Base-by-base conservation (phyloP, 176 grass and related monocot species). In the Triticum monococcum region DNA sequence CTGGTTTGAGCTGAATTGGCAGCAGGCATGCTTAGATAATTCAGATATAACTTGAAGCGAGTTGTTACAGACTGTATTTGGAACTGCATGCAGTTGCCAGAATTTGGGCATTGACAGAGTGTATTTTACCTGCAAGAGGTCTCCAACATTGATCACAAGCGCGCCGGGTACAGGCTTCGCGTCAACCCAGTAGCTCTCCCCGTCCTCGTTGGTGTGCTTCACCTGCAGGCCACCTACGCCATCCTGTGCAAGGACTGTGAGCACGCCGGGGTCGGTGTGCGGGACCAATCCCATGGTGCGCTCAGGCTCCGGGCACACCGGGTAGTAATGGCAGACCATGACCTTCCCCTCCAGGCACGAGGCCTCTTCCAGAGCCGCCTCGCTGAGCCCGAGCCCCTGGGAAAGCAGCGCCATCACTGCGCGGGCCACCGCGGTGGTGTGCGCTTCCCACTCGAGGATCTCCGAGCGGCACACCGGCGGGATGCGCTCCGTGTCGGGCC, bases 241-340 rank as follows among this genome's bases (percentile, higher is more conserved):
- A 32, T 95, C 93, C 86, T 98, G 95, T 45, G 87, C 80, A 22
- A 98, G 83, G 28, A 95, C 86, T 3, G 93, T 93, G 28, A 98
- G 83, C 68, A 86, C 95, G 33, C 89, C 89, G 1, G 95, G 91
- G 77, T 98, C 95, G 5, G 95, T 93, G 91, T 98, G 95, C 25
- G 91, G 45, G 50, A 90, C 91, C 9, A 83, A 0, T 8, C 95
- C 95, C 91, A 91, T 88, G 84, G 95, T 95, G 30, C 83, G 85
- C 25, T 98, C 89, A 11, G 95, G 95, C 89, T 98, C 91, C 0
- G 95, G 95, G 87, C 93, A 98, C 37, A 85, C 85, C 9, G 95
- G 95, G 74, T 98, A 98, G 89, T 98, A 98, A 63, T 98, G 95
- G 87, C 95, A 93, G 28, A 79, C 93, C 89, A 95, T 93, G 43